Percentiles rank a stretch among this genome's conserved stretches.
Evolutionary conservation across 2,329 filamentous ascomycete species (phyloP).

Genomic region (Anisogramma anomala): DNA sequence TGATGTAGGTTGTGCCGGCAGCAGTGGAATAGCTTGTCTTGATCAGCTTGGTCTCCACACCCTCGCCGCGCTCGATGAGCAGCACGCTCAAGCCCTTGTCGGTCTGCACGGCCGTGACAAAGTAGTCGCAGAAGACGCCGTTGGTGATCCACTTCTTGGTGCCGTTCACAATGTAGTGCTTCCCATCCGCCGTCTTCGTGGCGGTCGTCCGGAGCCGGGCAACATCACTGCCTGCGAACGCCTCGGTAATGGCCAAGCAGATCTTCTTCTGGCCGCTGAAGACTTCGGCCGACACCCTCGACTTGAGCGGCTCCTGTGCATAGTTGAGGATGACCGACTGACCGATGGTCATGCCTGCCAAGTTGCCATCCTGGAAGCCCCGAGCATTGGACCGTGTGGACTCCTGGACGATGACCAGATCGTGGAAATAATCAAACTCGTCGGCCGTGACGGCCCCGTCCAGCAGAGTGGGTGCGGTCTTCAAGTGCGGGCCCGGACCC

Average conservation of each 20-base stretch:
- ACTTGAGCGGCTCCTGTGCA: slow-evolving; percentile 52
- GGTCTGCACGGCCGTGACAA: slow-evolving; percentile 69
- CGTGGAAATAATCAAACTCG: slow-evolving; percentile 82
- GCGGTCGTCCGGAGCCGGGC: slow-evolving; percentile 70
- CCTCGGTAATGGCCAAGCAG: slow-evolving; percentile 77
- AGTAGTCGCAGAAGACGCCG: slow-evolving; percentile 71
- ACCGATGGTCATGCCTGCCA: slow-evolving; percentile 77
- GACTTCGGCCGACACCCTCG: slow-evolving; percentile 58
- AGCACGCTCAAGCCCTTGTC: slow-evolving; percentile 69
- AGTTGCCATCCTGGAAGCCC: slow-evolving; percentile 78
- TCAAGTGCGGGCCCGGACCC: slow-evolving; percentile 70
- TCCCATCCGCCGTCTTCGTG: slow-evolving; percentile 61
- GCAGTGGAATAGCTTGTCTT: slow-evolving; percentile 72
- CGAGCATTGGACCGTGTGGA: slow-evolving; percentile 57
- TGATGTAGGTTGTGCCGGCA: slow-evolving; percentile 68
- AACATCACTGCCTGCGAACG: slow-evolving; percentile 76
- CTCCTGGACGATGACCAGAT: slow-evolving; percentile 66
- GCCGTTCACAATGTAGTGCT: slow-evolving; percentile 60
- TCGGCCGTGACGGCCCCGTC: slow-evolving; percentile 61
- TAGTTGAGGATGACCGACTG: slow-evolving; percentile 73
- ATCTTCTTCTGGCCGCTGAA: slow-evolving; percentile 78
- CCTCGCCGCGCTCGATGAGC: slow-evolving; percentile 61
- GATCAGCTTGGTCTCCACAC: slow-evolving; percentile 64
- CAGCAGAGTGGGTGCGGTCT: slow-evolving; percentile 48
- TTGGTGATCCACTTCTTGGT: slow-evolving; percentile 84